Evolutionary conservation across 768 basidiomycete species (phyloP).

Genomic region (Sporobolomyces phaffii): DNA sequence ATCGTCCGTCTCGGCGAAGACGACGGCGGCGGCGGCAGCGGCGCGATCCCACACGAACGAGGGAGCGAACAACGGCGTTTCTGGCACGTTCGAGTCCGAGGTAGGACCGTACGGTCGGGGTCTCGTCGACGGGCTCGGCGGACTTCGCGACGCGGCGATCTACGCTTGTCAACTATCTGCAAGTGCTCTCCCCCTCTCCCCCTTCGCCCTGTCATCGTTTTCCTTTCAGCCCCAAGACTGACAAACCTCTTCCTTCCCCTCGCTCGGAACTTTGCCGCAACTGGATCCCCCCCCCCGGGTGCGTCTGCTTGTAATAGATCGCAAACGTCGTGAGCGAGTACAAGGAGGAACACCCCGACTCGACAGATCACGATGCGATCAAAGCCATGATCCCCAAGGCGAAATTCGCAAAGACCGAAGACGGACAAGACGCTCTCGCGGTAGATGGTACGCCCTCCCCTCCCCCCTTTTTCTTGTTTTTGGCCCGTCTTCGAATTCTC

Average conservation of each 20-base stretch:
- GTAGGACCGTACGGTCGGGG: constrained; percentile 37
- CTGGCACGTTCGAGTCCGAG: constrained; percentile 18
- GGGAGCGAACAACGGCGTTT: constrained; percentile 14
- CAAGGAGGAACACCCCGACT: constrained; percentile 37
- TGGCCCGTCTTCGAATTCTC: too few relatives aligned
- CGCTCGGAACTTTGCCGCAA: not conserved
- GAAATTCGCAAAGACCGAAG: constrained; percentile 20
- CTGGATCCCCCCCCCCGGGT: too few relatives aligned
- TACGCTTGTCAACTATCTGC: constrained; percentile 40
- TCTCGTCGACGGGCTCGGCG: constrained; percentile 40
- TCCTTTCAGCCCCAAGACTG: too few relatives aligned
- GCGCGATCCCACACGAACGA: too few relatives aligned
- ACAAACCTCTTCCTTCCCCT: not conserved
- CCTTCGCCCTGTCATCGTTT: not conserved
- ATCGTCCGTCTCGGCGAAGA: too few relatives aligned
- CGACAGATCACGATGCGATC: constrained; percentile 33
- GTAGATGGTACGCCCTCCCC: constrained; percentile 32
- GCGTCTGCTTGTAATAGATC: constrained; percentile 10
- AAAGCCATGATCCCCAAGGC: constrained; percentile 34
- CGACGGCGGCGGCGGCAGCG: too few relatives aligned
- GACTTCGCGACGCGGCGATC: constrained; percentile 37
- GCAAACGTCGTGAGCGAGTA: constrained; percentile 32
- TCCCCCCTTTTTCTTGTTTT: not conserved
- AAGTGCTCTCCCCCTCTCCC: not conserved
- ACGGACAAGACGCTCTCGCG: constrained; percentile 33